Conservation (phyloP, 768 basidiomycete species). For the Podaxis carcinomalis region DNA sequence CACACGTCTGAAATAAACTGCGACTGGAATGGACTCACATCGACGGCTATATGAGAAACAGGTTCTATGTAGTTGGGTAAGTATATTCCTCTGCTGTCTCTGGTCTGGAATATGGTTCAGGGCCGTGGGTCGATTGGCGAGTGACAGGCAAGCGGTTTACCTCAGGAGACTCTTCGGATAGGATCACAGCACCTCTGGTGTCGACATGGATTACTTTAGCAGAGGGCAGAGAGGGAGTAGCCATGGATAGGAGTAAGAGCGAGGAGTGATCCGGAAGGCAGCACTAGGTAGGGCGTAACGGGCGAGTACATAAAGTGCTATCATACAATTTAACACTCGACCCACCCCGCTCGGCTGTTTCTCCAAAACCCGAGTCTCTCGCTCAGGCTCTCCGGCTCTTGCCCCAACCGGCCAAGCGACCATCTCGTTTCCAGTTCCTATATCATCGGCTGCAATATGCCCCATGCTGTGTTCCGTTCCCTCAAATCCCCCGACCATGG, state of each 20-base stretch:
- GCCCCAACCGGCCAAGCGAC: neutral
- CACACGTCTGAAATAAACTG: neutral
- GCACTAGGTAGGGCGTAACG: neutral
- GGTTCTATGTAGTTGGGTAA: conserved; percentile 97
- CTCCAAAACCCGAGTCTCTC: conserved; percentile 2
- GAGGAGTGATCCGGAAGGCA: conserved; percentile 7
- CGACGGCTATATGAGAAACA: conserved; percentile 95
- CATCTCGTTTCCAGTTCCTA: conserved; percentile 1
- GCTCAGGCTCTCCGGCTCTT: neutral
- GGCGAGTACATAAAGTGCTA: conserved; percentile 8
- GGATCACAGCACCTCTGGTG: conserved; percentile 88
- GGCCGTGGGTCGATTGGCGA: conserved; percentile 11
- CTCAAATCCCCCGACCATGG: no score
- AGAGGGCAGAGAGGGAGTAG: conserved; percentile 66
- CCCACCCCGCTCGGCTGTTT: conserved; percentile 11
- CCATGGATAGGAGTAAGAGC: conserved; percentile 26
- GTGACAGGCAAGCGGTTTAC: conserved; percentile 37
- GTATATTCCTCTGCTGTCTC: conserved; percentile 95
- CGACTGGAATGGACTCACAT: conserved; percentile 53
- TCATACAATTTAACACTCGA: conserved; percentile 1
- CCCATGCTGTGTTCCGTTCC: neutral
- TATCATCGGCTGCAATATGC: conserved; percentile 5
- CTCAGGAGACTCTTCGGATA: conserved; percentile 92
- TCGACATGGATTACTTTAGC: conserved; percentile 91
- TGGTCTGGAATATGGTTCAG: conserved; percentile 46